phyloP scores from a whole-genome alignment of 2,329 filamentous ascomycete genomes.

The Nemania abortiva region DNA sequence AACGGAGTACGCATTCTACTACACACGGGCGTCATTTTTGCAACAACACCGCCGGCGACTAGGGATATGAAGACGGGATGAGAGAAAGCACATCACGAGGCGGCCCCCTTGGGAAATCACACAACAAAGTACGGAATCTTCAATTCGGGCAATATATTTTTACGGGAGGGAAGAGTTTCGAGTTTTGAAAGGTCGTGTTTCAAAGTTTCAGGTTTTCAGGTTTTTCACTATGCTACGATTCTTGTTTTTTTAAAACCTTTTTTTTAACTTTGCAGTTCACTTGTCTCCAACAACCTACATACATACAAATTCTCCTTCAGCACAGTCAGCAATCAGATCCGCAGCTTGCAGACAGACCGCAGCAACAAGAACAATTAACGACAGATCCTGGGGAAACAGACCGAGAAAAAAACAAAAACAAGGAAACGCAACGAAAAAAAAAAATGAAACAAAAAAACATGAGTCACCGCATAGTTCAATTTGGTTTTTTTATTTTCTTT shows the following conservation, averaged over 20 bases:
- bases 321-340: constrained; percentile 3
- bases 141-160: constrained; percentile 24
- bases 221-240: constrained; percentile 34
- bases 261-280: constrained; percentile 23
- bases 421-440: constrained; percentile 8
- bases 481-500: not conserved
- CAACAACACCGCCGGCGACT: constrained; percentile 10
- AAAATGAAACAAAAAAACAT: constrained; percentile 14
- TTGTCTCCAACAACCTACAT: not conserved
- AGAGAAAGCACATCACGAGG: constrained; percentile 8
- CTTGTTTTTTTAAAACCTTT: constrained; percentile 31
- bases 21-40: constrained; percentile 28
- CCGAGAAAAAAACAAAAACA: not conserved
- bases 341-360: constrained; percentile 18
- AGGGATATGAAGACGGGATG: constrained; percentile 1
- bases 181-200: constrained; percentile 9
- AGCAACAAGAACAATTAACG: constrained; percentile 1
- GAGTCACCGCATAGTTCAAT: constrained; percentile 27
- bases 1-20: constrained; percentile 41
- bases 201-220: constrained; percentile 22
- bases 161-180: constrained; percentile 21
- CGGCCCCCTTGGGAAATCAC: constrained; percentile 7
- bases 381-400: constrained; percentile 13
- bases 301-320: not conserved
- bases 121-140: constrained; percentile 6